Percentiles rank a stretch among this genome's conserved stretches.
phyloP scores from a whole-genome alignment of 2,329 filamentous ascomycete species.

The Exophiala spinifera region DNA sequence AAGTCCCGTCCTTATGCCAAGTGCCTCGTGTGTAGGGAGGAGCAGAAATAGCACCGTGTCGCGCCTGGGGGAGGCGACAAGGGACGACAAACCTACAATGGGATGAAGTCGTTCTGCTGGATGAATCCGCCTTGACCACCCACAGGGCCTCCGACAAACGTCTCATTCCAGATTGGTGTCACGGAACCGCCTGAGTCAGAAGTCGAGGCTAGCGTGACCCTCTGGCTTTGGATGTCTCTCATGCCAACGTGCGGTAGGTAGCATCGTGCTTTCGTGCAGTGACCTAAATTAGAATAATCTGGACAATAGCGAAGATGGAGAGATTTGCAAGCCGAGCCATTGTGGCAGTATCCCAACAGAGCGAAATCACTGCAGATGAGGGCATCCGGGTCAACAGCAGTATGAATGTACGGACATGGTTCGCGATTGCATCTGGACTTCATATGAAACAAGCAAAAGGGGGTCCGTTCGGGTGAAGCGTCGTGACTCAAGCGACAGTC shows the following conservation, averaged over 20 bases:
- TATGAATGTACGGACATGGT: conserved; percentile 83
- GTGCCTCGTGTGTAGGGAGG: no score
- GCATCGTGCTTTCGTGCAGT: conserved; percentile 77
- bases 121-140: conserved; percentile 3
- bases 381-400: conserved; percentile 70
- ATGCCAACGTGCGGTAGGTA: conserved; percentile 83
- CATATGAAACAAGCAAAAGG: conserved; percentile 84
- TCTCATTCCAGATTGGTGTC: neutral
- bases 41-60: no score
- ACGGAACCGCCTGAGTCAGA: conserved; percentile 33
- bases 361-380: conserved; percentile 83
- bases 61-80: neutral
- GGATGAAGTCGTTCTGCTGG: conserved; percentile 16
- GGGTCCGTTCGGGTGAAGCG: conserved; percentile 75
- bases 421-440: conserved; percentile 85
- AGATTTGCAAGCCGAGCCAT: conserved; percentile 71
- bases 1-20: no score
- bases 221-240: conserved; percentile 79
- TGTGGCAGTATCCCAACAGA: conserved; percentile 81
- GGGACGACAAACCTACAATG: conserved; percentile 2
- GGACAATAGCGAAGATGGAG: conserved; percentile 93
- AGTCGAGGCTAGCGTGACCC: conserved; percentile 45
- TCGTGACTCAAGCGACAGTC: conserved; percentile 90
- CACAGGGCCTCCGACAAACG: conserved; percentile 9
- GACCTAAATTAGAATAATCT: conserved; percentile 86